phyloP scores from a whole-genome alignment of 202 grass and related monocot species.

The Carex arenaria region DNA sequence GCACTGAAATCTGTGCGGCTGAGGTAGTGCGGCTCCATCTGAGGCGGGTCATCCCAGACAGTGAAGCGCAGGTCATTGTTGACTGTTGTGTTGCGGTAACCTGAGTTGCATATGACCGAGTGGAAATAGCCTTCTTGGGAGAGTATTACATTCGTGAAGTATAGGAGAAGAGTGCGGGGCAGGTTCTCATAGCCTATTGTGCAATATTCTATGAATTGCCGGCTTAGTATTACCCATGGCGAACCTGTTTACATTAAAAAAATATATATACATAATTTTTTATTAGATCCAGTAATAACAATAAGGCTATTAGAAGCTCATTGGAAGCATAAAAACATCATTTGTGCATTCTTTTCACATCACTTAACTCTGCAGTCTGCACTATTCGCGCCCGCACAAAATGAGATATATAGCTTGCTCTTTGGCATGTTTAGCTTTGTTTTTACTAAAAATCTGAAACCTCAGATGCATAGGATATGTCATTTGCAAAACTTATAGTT shows the following conservation, averaged over 20 bases:
- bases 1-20: slow-evolving; percentile 54
- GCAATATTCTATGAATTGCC: slow-evolving; percentile 86
- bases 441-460: background rate
- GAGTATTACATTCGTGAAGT: slow-evolving; percentile 90
- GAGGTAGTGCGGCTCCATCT: slow-evolving; percentile 81
- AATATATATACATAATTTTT: background rate
- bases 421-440: background rate
- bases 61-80: slow-evolving; percentile 68
- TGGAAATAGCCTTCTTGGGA: slow-evolving; percentile 98
- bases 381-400: background rate
- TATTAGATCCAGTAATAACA: background rate
- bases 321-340: background rate
- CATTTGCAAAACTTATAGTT: background rate
- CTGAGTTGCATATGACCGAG: slow-evolving; percentile 85
- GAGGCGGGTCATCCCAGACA: slow-evolving; percentile 78
- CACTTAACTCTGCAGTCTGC: background rate
- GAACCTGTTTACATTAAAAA: slow-evolving; percentile 53
- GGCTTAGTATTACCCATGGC: slow-evolving; percentile 92
- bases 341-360: background rate
- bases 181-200: slow-evolving; percentile 90
- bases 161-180: slow-evolving; percentile 88
- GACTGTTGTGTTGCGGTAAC: slow-evolving; percentile 67
- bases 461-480: background rate
- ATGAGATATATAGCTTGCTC: background rate
- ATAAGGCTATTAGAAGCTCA: background rate